These are phyloP conservation scores for Apiospora kogelbergensis DNA, from an alignment of 2,329 filamentous ascomycete species.

Conservation along the genomic window DNA sequence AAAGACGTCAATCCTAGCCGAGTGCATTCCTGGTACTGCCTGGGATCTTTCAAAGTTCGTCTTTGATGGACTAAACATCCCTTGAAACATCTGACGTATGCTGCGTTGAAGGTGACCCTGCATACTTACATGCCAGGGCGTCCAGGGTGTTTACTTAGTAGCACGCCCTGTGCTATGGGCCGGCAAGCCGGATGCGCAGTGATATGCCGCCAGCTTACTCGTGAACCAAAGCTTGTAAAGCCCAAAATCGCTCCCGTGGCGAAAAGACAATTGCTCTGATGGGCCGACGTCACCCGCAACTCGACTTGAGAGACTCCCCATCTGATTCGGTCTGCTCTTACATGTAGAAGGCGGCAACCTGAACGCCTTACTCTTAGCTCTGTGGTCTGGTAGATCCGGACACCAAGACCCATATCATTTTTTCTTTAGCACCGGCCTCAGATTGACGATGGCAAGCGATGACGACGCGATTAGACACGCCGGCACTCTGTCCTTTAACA, in stretches of 20 bases:
- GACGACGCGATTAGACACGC: not conserved
- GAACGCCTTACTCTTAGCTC: not conserved
- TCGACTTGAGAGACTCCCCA: not conserved
- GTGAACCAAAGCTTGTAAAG: not conserved
- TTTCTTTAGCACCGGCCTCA: not conserved
- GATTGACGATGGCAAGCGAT: not conserved
- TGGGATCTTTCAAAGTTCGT: not conserved
- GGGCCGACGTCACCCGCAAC: not conserved
- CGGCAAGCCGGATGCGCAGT: not conserved
- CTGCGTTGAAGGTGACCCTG: not conserved
- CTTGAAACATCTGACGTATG: constrained; percentile 2
- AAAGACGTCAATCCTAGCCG: not conserved
- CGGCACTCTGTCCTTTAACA: not conserved
- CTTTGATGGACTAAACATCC: not conserved
- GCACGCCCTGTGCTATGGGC: not conserved
- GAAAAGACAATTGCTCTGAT: not conserved
- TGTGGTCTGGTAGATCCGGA: not conserved
- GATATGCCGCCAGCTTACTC: not conserved
- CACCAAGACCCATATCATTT: not conserved
- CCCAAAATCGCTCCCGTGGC: not conserved
- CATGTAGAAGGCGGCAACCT: not conserved
- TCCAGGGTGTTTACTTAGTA: not conserved
- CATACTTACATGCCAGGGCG: not conserved
- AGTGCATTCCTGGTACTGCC: not conserved
- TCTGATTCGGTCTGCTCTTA: not conserved